Evolutionary conservation across 768 basidiomycete species (phyloP).

Genomic region (Russula sp.): DNA sequence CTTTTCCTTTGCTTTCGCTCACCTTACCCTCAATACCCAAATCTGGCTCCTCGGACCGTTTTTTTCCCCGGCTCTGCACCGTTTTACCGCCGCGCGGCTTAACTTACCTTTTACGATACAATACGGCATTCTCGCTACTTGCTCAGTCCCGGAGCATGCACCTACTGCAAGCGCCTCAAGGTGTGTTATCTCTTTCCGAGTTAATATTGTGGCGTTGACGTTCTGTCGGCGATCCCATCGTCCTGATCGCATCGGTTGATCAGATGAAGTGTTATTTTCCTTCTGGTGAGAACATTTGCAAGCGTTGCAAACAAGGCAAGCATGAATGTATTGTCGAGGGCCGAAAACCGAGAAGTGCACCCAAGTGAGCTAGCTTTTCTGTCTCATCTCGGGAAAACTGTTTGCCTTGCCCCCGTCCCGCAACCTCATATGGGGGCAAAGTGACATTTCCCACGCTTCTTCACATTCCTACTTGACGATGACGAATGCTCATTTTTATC

Average conservation of each 20-base stretch:
- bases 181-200: constrained; percentile 42
- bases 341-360: constrained; percentile 70
- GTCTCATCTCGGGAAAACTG: constrained; percentile 28
- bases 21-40: background rate
- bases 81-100: background rate
- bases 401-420: constrained; percentile 37
- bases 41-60: constrained; percentile 12
- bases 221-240: constrained; percentile 9
- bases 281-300: constrained; percentile 68
- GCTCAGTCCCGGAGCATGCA: constrained; percentile 74
- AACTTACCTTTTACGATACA: constrained; percentile 6
- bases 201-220: constrained; percentile 10
- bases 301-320: constrained; percentile 66
- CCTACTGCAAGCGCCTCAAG: constrained; percentile 86
- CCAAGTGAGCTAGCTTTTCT: constrained; percentile 61
- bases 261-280: constrained; percentile 90
- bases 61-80: constrained; percentile 13
- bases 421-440: too few relatives aligned
- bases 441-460: background rate
- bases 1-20: background rate
- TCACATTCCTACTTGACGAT: constrained; percentile 15
- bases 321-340: constrained; percentile 84
- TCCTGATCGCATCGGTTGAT: background rate
- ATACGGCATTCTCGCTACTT: constrained; percentile 4
- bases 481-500: constrained; percentile 34